Evolutionary conservation across 2,329 filamentous ascomycete genomes (phyloP).

Genomic region (Cryphonectria radicalis): DNA sequence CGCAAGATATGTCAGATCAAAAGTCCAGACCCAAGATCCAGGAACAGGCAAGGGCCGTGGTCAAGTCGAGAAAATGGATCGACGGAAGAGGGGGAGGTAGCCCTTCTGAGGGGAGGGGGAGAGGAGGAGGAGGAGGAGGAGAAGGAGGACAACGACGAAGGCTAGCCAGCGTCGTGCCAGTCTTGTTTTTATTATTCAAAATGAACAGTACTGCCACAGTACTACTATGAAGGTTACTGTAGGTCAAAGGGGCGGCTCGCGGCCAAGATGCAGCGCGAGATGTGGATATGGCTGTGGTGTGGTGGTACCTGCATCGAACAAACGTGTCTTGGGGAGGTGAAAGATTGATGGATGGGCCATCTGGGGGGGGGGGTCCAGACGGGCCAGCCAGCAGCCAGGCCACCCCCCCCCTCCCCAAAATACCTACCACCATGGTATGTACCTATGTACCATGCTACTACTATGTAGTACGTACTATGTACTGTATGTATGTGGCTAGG

Average conservation of each 20-base stretch:
- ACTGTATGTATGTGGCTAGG: neutral
- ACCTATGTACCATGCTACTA: neutral
- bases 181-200: constrained; percentile 1
- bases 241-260: constrained; percentile 28
- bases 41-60: neutral
- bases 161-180: constrained; percentile 25
- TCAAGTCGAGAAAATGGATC: neutral
- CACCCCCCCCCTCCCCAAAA: neutral
- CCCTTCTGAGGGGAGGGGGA: neutral
- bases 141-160: neutral
- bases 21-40: neutral
- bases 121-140: constrained; percentile 9
- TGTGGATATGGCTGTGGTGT: constrained; percentile 9
- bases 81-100: neutral
- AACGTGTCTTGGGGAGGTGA: neutral
- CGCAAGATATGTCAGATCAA: constrained; percentile 12
- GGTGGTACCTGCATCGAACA: constrained; percentile 1
- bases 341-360: constrained; percentile 1
- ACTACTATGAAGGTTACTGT: neutral
- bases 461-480: neutral
- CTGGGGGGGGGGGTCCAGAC: neutral
- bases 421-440: neutral
- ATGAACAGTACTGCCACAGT: neutral
- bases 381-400: neutral
- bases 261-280: constrained; percentile 13